These are phyloP conservation scores for Capronia coronata DNA, from an alignment of 2,329 filamentous ascomycete species.

Conservation along the genomic window DNA sequence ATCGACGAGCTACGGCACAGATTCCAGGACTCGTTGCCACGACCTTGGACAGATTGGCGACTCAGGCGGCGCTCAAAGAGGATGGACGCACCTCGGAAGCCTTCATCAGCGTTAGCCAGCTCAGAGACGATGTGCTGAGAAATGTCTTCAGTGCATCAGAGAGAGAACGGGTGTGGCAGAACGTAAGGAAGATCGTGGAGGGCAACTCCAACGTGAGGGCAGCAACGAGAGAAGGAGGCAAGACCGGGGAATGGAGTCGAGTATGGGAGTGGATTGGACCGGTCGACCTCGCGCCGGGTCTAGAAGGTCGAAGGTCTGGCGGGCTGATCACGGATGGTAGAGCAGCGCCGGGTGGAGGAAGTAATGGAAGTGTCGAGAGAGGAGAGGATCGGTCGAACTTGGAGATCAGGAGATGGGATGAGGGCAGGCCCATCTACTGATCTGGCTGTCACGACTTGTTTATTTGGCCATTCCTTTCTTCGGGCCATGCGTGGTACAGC, in stretches of 20 bases:
- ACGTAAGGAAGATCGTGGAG: conserved; percentile 78
- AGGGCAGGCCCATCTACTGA: conserved; percentile 40
- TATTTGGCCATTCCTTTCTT: neutral
- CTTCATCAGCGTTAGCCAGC: conserved; percentile 79
- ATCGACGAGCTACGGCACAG: conserved; percentile 59
- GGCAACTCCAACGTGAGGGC: conserved; percentile 85
- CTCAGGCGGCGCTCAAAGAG: conserved; percentile 74
- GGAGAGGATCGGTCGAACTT: conserved; percentile 25
- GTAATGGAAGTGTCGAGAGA: conserved; percentile 29
- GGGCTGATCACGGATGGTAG: conserved; percentile 23
- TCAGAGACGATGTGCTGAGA: conserved; percentile 84
- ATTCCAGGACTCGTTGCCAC: conserved; percentile 77
- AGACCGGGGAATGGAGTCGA: conserved; percentile 51
- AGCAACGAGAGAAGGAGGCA: conserved; percentile 58
- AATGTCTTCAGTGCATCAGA: conserved; percentile 70
- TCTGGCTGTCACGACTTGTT: neutral
- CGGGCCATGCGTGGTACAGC: too few species aligned
- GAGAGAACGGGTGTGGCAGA: conserved; percentile 75
- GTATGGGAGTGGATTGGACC: conserved; percentile 65
- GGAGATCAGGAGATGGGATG: conserved; percentile 35
- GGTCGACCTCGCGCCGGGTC: conserved; percentile 40
- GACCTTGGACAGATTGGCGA: conserved; percentile 75
- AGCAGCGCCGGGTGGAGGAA: conserved; percentile 9
- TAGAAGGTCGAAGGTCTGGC: conserved; percentile 30
- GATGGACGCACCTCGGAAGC: conserved; percentile 61